Percentiles rank a stretch among this genome's conserved stretches.
Evolutionary conservation across 495 filamentous ascomycete genomes (phyloP).

Genomic region (Daldinia caldariorum): DNA sequence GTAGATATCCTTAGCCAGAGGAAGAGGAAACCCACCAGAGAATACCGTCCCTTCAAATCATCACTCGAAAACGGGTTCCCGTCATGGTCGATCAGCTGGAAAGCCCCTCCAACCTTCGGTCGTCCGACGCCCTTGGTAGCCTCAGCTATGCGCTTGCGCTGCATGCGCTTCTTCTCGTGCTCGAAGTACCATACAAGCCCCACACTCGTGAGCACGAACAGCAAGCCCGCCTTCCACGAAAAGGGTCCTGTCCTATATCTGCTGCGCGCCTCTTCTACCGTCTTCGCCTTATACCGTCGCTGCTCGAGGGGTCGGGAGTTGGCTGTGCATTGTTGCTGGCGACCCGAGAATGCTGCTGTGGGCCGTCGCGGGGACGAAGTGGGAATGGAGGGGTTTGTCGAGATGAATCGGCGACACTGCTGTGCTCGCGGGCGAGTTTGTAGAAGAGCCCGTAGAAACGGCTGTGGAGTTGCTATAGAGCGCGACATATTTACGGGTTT

Average conservation of each 20-base stretch:
- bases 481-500: slow-evolving; percentile 38
- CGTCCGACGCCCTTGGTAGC: slow-evolving; percentile 89
- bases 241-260: slow-evolving; percentile 74
- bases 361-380: slow-evolving; percentile 24
- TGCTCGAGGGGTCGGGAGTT: slow-evolving; percentile 28
- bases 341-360: slow-evolving; percentile 12
- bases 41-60: slow-evolving; percentile 87
- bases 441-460: slow-evolving; percentile 34
- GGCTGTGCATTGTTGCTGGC: slow-evolving; percentile 5
- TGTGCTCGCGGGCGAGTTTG: slow-evolving; percentile 29
- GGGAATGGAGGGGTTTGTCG: slow-evolving; percentile 26
- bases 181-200: slow-evolving; percentile 90
- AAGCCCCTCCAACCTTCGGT: slow-evolving; percentile 91
- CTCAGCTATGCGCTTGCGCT: slow-evolving; percentile 85
- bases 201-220: slow-evolving; percentile 82
- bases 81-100: slow-evolving; percentile 82
- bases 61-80: slow-evolving; percentile 77
- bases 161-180: slow-evolving; percentile 86
- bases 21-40: slow-evolving; percentile 62
- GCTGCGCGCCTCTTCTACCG: slow-evolving; percentile 64
- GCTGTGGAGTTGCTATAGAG: slow-evolving; percentile 29
- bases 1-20: not conserved
- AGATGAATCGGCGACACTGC: slow-evolving; percentile 41
- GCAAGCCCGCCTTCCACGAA: slow-evolving; percentile 84
- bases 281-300: slow-evolving; percentile 56